Base-by-base conservation (phyloP, 768 basidiomycete genomes). In the Boletellus sp. region DNA sequence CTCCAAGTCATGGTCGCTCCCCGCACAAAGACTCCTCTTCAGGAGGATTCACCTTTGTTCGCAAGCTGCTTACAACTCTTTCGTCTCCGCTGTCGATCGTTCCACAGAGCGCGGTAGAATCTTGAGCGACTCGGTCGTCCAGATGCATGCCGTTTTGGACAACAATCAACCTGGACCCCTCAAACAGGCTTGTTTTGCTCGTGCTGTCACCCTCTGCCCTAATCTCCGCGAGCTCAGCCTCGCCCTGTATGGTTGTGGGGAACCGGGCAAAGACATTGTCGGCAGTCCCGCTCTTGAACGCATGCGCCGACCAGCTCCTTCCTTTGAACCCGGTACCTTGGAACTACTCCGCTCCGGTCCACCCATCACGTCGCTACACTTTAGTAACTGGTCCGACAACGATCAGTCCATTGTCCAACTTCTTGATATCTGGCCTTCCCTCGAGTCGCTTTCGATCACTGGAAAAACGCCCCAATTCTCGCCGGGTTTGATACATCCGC, bases 341-440 rank as follows among this genome's bases (percentile, higher is more conserved):
- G 65, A 74, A 16, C 63, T 78, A 37, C 74, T 87, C 44, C 76
- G 70, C 45, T 63, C 75, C 10, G 83, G 80, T n/a, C 81, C 85
- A 1, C 61, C 53, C 39, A 78, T 81, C 53, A 70, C 75, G 26
- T 62, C 67, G 6, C 72, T 89, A 5, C 76, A 77, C 47, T 83
- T 89, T 59, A 78, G 75, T 61, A 88, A 89, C 61, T 87, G 84
- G 84, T 82, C 86, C 11, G 78, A 82, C 53, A 81, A 84, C 60
- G 67, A 74, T 43, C 67, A 78, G 35, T 70, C 77, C 15, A 68
- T 87, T 45, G 68, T 74, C 41, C 82, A 85, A 64, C 76, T 89
- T 35, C 78, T 88, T 54, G 75, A 78, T 45, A 69, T 83, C 48
- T 87, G 82, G 79, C 75, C 84, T 2, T 71, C 75, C 15, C 67